Base-by-base conservation (phyloP, 345 rosid species). In the Citrus medica region DNA sequence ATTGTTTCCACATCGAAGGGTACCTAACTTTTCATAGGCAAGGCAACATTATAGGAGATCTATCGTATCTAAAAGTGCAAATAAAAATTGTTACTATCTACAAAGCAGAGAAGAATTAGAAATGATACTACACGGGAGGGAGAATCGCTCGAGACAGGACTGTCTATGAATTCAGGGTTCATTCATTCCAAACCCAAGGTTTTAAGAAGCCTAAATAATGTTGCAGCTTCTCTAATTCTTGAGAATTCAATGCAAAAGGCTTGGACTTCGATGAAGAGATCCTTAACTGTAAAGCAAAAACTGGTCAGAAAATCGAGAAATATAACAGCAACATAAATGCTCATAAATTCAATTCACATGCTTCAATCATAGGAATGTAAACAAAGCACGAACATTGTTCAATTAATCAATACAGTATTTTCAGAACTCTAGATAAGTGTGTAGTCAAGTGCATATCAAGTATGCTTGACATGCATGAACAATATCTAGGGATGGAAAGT, bases 241-340 rank as follows among this genome's bases (percentile, higher is more conserved):
- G 98, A 94, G 80, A 96, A 96, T 86, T 96, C 97, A 4, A 96
- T 92, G 90, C 97, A 96, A 87, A 96, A 94, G 27, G 97, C 98
- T 87, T 91, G 98, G 70, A 94, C 99, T 92, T 96, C 98, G 37
- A 94, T 91, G 86, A 96, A 91, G 51, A 92, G 93, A 83, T 91
- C 98, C 89, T 91, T 94, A 24, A 92, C 98, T 96, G 92, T 84
- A 85, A 78, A 30, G n/a, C 78, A n/a, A 64, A 53, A 79, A 62
- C 38, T 19, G 51, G 4, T 68, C 62, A 80, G 60, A 66, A 55
- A 30, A 30, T 60, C 42, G 21, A 7, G 7, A 27, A 40, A 21
- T 25, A 16, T 19, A 30, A 19, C 7, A 60, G 38, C 37, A 40
- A 56, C 61, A 40, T 48, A 69, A 58, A 58, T 42, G 37, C 32